Conservation (phyloP, 768 basidiomycete species). For the Tremella fuciformis region DNA sequence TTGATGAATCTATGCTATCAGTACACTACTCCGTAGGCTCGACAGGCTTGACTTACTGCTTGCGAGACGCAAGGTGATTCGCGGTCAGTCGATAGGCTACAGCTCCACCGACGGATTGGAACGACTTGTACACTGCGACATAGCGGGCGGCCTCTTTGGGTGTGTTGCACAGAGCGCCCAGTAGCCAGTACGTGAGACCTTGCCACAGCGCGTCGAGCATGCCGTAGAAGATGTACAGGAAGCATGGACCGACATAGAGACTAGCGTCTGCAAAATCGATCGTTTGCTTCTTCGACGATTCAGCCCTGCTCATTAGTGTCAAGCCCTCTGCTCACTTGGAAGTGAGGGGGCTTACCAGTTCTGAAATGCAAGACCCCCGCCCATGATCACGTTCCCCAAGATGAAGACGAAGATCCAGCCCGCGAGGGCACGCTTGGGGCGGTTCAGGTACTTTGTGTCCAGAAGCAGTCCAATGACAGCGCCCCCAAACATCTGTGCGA, state of each 20-base stretch:
- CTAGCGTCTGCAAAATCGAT: constrained; percentile 10
- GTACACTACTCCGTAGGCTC: not conserved
- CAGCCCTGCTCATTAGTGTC: not conserved
- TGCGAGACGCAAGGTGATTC: constrained; percentile 2
- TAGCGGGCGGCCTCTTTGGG: constrained; percentile 8
- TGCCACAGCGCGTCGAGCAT: constrained; percentile 19
- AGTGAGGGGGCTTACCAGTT: not conserved
- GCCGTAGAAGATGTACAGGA: constrained; percentile 19
- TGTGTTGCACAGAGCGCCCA: constrained; percentile 14
- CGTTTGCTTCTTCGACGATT: not conserved
- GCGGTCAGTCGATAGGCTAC: constrained; percentile 10
- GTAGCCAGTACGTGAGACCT: constrained; percentile 13
- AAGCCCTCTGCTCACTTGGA: too few relatives aligned
- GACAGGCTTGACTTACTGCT: constrained; percentile 6
- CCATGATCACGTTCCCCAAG: constrained; percentile 13
- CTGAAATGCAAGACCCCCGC: constrained; percentile 13
- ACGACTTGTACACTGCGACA: constrained; percentile 15
- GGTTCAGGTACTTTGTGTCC: constrained; percentile 5
- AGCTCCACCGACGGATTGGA: constrained; percentile 14
- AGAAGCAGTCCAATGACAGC: constrained; percentile 9
- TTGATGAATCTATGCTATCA: constrained; percentile 4
- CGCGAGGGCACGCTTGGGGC: not conserved
- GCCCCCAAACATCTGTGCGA: constrained; percentile 17
- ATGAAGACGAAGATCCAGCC: constrained; percentile 16
- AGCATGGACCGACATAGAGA: constrained; percentile 4